Evolutionary conservation across 2,329 filamentous ascomycete genomes (phyloP), one percentile per base, ranked within the genome.

Genomic region (Aspergillus felis): DNA sequence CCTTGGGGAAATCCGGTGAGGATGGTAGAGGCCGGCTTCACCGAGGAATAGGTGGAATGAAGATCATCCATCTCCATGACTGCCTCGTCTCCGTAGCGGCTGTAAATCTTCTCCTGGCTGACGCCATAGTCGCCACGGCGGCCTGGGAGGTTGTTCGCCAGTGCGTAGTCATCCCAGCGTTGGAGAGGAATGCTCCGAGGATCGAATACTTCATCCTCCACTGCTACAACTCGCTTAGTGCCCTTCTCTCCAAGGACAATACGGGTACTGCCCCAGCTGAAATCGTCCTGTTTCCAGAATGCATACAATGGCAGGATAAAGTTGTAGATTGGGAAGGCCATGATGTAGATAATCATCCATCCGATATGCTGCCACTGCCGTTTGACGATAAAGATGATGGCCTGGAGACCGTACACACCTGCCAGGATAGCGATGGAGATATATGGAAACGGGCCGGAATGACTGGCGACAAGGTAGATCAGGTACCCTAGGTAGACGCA

Each of bases 281-380:
- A 99, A 78, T 99, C 93, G 76, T 99, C 94, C 75, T 97, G 92
- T 77, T 97, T 96, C 94, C 94, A 99, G 87, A 99, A 99, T 0
- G 93, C 96, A 80, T 97, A 99, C 62, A 99, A 79, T 0, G 94
- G 94, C 12, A 99, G 84, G 61, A 95, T 72, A 68, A 99, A 90
- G 3, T 89, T 94, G 80, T 93, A 97, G 66, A 99, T 89, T 0
- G 94, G 94, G 80, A 90, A 97, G 2, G 94, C 94, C n/a, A 95
- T 66, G 61, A 99, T 83, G 78, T 99, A 99, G 71, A 99, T 97
- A 64, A 99, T 88, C 92, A 99, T 97, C 94, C 94, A 99, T 65
- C 94, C 94, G 60, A 99, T 85, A 71, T 97, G 93, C 74, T 99
- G 92, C 94, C 94, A 99, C 76, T 97, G 91, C 53, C 94, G 84